Base-by-base conservation (phyloP, 1,284 basidiomycete species). In the Heterobasidion parviporum region DNA sequence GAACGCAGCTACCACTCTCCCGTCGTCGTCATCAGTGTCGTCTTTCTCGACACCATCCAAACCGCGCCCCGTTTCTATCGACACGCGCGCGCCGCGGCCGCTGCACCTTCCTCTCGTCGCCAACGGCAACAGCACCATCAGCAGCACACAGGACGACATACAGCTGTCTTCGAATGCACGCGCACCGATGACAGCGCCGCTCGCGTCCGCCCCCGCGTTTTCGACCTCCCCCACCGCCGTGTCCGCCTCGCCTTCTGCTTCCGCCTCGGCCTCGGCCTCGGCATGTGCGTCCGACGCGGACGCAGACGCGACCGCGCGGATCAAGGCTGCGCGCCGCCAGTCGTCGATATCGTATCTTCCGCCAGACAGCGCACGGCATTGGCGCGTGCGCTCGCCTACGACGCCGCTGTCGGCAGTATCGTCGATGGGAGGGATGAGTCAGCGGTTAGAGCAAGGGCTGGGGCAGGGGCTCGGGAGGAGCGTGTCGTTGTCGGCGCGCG, bases 271-370 rank as follows among this genome's bases (percentile, higher is more conserved):
- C 14, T 41, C 50, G n/a, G n/a, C 48, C 16, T 47, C 54, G 15
- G 20, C 26, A 26, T 26, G 49, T 1, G 38, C 46, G 35, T 49
- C 16, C 18, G 34, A 41, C n/a, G n/a, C 48, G 32, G 15, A 54
- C 26, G 26, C 26, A 26, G 26, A 26, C 12, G 51, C 48, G n/a
- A 46, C 52, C 8, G 47, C 48, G 16, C 54, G 48, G 26, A 55
- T 43, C 16, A 47, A 54, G 7, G 16, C 18, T 48, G 56, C 69
- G 32, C 73, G 78, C 14, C 70, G 84, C 55, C 82, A 83, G 62
- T 83, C 82, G 0, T 83, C 84, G 0, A 87, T 88, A 54, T 77
- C 80, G 5, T 88, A 88, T 63, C 74, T 76, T 56, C 70, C 71
- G 6, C 67, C 67, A 56, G 69, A 73, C 58, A 67, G 68, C 63